Conservation (phyloP, 75 land plant species). For the Isoetes taiwanensis region DNA sequence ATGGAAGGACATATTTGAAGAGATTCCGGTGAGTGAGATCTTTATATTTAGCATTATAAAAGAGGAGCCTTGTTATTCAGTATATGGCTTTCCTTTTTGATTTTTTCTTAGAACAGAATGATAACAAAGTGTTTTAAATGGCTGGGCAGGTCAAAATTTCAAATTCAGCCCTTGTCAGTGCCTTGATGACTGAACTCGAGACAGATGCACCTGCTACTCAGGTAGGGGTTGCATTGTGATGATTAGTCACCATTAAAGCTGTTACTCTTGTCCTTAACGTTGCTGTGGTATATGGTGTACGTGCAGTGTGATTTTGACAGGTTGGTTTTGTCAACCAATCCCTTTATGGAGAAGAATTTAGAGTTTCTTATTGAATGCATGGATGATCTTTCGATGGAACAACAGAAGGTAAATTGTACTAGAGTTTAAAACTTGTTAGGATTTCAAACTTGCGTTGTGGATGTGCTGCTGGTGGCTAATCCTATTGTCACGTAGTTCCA, state of each 20-base stretch:
- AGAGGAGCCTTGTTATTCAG: too few relatives aligned
- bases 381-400: constrained; percentile 88
- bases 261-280: background rate
- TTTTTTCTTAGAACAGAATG: too few relatives aligned
- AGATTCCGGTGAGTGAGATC: constrained; percentile 59
- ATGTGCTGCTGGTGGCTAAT: background rate
- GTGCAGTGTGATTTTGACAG: constrained; percentile 80
- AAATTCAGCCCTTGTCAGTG: constrained; percentile 87
- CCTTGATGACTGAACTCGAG: constrained; percentile 87
- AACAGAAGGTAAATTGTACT: constrained; percentile 52
- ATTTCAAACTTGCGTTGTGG: background rate
- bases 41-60: too few relatives aligned
- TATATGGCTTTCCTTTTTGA: too few relatives aligned
- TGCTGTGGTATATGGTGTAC: background rate
- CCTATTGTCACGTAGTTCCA: constrained; percentile 44
- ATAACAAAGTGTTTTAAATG: background rate
- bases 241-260: background rate
- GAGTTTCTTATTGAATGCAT: constrained; percentile 93
- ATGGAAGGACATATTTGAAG: constrained; percentile 95
- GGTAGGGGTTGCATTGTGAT: constrained; percentile 24
- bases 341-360: constrained; percentile 80
- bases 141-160: constrained; percentile 66
- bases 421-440: background rate
- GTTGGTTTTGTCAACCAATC: constrained; percentile 58
- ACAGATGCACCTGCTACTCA: constrained; percentile 81